phyloP scores from a whole-genome alignment of 2,329 filamentous ascomycete species.

The Ophiocordyceps camponoti-saundersi region DNA sequence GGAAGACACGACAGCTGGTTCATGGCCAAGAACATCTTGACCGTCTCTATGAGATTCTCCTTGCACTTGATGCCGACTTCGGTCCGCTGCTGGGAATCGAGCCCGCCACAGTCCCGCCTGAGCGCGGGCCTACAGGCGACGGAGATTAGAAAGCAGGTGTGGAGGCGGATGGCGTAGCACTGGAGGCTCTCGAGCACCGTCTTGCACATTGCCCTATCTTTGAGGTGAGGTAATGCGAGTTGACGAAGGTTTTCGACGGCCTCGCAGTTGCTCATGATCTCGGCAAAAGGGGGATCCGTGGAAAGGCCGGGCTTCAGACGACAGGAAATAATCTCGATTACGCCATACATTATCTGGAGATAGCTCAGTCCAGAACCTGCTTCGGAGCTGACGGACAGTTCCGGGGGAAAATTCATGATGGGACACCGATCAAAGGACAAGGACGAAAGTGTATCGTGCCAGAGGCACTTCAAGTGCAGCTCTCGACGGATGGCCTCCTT shows the following conservation, averaged over 20 bases:
- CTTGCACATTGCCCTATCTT: constrained; percentile 44
- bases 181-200: constrained; percentile 46
- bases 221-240: constrained; percentile 32
- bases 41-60: constrained; percentile 44
- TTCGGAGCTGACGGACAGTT: constrained; percentile 25
- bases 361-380: constrained; percentile 17
- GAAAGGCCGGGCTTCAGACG: constrained; percentile 37
- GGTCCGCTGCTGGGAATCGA: constrained; percentile 34
- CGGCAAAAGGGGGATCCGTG: constrained; percentile 28
- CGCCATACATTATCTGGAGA: constrained; percentile 47
- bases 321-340: constrained; percentile 42
- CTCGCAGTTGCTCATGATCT: constrained; percentile 41
- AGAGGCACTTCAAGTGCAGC: constrained; percentile 48
- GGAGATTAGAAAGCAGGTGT: constrained; percentile 48
- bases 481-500: constrained; percentile 38
- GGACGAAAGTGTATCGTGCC: constrained; percentile 50
- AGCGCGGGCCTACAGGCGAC: constrained; percentile 48
- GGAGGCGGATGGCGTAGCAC: constrained; percentile 45
- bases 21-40: constrained; percentile 53
- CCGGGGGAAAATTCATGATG: constrained; percentile 38
- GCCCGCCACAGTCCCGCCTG: constrained; percentile 29
- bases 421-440: constrained; percentile 49
- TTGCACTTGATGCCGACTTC: constrained; percentile 42
- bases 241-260: constrained; percentile 33
- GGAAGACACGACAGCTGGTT: constrained; percentile 50